Evolutionary conservation across 257 asterid species (phyloP).

Genomic region (Leonotis leonurus): DNA sequence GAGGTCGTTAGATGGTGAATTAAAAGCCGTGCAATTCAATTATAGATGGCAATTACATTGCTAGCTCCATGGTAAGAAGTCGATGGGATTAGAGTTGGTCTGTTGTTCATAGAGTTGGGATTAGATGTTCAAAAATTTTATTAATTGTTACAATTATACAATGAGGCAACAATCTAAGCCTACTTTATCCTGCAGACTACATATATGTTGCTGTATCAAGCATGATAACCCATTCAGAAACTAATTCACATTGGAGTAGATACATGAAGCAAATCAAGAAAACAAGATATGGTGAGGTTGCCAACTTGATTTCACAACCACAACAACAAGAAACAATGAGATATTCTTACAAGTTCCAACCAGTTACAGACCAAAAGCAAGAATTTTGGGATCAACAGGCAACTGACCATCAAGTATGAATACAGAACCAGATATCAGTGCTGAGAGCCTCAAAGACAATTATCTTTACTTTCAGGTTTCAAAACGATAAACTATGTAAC

Average conservation of each 20-base stretch:
- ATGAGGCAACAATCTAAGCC: background rate
- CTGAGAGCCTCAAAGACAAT: too few species aligned
- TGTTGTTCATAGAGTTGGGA: too few species aligned
- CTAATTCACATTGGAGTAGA: background rate
- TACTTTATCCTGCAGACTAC: background rate
- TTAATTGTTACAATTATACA: too few species aligned
- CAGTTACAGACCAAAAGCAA: background rate
- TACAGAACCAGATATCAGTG: background rate
- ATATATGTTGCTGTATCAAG: background rate
- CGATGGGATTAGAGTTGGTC: background rate
- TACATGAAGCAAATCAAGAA: background rate
- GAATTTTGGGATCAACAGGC: background rate
- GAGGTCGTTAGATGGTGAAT: background rate
- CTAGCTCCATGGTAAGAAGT: background rate
- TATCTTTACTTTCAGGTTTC: background rate
- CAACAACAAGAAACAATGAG: background rate
- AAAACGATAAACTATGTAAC: background rate
- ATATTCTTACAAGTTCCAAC: background rate
- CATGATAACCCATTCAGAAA: constrained; percentile 1
- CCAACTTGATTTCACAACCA: background rate
- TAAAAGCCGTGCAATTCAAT: background rate
- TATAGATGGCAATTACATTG: background rate
- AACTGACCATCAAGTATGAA: background rate
- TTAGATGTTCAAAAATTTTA: too few species aligned
- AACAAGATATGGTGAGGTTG: background rate